phyloP scores from a whole-genome alignment of 345 rosid species.

The Pseudoturritis turrita region DNA sequence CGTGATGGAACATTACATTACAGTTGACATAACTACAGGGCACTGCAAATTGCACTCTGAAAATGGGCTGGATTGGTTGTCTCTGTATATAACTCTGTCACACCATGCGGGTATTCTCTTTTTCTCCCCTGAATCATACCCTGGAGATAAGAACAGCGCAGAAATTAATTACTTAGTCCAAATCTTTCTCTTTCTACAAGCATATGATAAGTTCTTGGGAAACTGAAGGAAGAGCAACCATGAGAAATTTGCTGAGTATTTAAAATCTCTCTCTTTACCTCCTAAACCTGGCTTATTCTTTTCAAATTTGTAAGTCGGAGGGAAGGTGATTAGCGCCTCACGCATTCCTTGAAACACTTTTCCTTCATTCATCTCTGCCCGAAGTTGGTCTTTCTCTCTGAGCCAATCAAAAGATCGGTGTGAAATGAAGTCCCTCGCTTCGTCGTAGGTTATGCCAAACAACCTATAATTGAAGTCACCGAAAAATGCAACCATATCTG shows the following conservation, averaged over 20 bases:
- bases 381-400: constrained; percentile 91
- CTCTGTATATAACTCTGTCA: constrained; percentile 88
- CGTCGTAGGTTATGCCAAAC: constrained; percentile 93
- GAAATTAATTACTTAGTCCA: not conserved
- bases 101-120: constrained; percentile 99
- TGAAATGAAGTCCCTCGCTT: constrained; percentile 95
- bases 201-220: not conserved
- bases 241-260: not conserved
- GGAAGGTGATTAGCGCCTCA: constrained; percentile 85
- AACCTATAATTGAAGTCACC: constrained; percentile 97
- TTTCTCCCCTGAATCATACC: constrained; percentile 99
- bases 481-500: constrained; percentile 83
- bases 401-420: constrained; percentile 98
- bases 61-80: constrained; percentile 46
- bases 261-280: constrained; percentile 42
- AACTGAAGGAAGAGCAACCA: not conserved
- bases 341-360: constrained; percentile 99
- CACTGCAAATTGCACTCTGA: constrained; percentile 74
- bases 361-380: constrained; percentile 88
- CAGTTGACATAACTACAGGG: constrained; percentile 62
- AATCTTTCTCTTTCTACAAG: not conserved
- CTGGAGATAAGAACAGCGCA: constrained; percentile 34
- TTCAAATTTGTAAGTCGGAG: constrained; percentile 97
- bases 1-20: constrained; percentile 49
- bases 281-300: constrained; percentile 76